A percentile compares a stretch with the other conserved stretches of the same genome.
Evolutionary conservation across 768 basidiomycete genomes (phyloP).

Genomic region (Asterophora parasitica): DNA sequence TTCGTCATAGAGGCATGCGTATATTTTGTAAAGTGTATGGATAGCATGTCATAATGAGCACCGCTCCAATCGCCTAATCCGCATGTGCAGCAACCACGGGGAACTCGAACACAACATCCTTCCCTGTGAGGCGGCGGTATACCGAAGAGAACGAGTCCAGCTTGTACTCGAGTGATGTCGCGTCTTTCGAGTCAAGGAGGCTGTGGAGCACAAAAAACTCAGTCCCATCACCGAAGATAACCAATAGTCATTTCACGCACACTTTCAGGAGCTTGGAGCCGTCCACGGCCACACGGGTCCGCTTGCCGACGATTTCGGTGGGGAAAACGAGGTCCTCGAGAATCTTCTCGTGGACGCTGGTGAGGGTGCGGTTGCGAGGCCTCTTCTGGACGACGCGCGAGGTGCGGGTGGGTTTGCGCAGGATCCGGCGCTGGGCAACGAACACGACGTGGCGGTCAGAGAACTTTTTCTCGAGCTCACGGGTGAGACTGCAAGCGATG

Average conservation of each 20-base stretch:
- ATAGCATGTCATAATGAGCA: constrained; percentile 26
- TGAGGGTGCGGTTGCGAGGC: constrained; percentile 94
- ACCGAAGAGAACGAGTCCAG: constrained; percentile 98
- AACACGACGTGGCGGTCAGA: constrained; percentile 99
- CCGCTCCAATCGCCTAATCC: constrained; percentile 18
- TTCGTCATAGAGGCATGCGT: constrained; percentile 11
- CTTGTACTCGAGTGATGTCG: constrained; percentile 99
- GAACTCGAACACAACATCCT: constrained; percentile 95
- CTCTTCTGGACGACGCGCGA: constrained; percentile 94
- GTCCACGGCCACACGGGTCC: constrained; percentile 89
- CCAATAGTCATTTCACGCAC: constrained; percentile 50
- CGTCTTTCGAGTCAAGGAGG: constrained; percentile 96
- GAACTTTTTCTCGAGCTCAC: constrained; percentile 99
- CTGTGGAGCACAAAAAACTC: constrained; percentile 38
- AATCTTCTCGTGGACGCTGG: constrained; percentile 96
- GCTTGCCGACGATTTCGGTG: constrained; percentile 98
- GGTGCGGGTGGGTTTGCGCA: constrained; percentile 93
- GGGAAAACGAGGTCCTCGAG: constrained; percentile 99
- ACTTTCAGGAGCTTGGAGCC: constrained; percentile 97
- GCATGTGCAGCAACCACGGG: constrained; percentile 68
- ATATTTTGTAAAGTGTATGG: constrained; percentile 17
- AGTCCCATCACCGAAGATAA: constrained; percentile 2
- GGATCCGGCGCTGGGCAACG: constrained; percentile 96
- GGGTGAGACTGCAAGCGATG: constrained; percentile 68
- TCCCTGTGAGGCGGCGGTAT: constrained; percentile 92